Base-by-base conservation (phyloP, 2,329 filamentous ascomycete species). In the Aspergillus glaucus region DNA sequence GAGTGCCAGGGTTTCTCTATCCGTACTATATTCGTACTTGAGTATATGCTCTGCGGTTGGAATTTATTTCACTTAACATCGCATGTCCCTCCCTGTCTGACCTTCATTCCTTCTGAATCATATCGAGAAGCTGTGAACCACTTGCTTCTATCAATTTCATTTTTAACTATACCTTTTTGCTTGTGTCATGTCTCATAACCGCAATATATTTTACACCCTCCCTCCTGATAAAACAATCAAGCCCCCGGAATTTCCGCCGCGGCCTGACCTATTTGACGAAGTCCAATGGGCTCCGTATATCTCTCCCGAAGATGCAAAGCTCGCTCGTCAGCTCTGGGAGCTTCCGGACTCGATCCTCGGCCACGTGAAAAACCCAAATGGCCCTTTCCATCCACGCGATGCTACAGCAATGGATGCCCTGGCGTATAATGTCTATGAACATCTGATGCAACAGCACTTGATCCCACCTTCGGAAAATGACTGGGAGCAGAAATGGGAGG, bases 381-480 rank as follows among this genome's bases (percentile, higher is more conserved):
- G 15, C 46, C 46, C 7, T 56, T 46, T 40, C 17, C 40, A 10
- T 24, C 50, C 45, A 19, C 39, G 15, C n/a, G 34, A 8, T 37
- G 24, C 9, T 37, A 53, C 30, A 4, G 34, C 14, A 17, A 49
- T 50, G 14, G 52, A 63, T 41, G 57, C 51, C 15, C 52, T 67
- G 6, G 61, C 54, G 14, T 43, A 50, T 22, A 65, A 66, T 44
- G 61, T 69, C 7, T 68, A 69, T 41, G 61, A 68, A 39, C 56
- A 61, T 49, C 24, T 68, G 43, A 58, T 63, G 50, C 46, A 41
- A 14, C 48, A 57, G 14, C 51, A 53, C 10, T 14, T 57, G 4
- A 17, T 60, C 14, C 62, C 64, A 3, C 12, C 55, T 3, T 32
- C 50, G 5, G 45, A 51, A 0, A 44, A 50, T 4, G 43, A 56